Base-by-base conservation (phyloP, 2,329 filamentous ascomycete genomes). In the Apiospora hydei region DNA sequence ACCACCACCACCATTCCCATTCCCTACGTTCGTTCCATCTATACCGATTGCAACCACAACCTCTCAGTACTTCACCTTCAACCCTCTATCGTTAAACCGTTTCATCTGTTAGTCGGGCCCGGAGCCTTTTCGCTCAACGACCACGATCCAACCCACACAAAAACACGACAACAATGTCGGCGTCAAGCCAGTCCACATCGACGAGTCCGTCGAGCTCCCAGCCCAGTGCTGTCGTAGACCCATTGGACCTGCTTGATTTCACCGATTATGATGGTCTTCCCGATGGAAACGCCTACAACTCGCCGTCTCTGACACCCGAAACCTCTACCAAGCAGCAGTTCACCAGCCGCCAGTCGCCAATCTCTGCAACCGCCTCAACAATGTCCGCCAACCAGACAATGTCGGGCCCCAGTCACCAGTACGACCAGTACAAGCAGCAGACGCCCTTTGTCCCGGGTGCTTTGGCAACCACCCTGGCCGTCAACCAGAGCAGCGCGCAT, bases 371-470 rank as follows among this genome's bases (percentile, higher is more conserved):
- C 6, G 87, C 89, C n/a, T 83, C 86, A 4, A 83, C 85, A 47
- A 82, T 91, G 72, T 82, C 89, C 24, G 82, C 88, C 10, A 82
- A 78, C 38, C 88, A 92, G 74, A 88, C 88, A 26, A 89, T 95
- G 79, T 91, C 90, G 67, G 94, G 91, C 47, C 96, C 96, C 11
- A 98, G 94, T 82, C 95, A 98, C 85, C 94, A 97, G 83, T 98
- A 98, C 86, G 94, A 95, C 79, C 91, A 94, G 80, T 97, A 98
- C 86, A 94, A 94, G 85, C 96, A 99, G 82, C 95, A 98, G 85
- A 98, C 96, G 4, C 95, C 95, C 75, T 91, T 98, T 43, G 94
- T 96, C 0, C 92, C 94, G 1, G 95, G 95, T 74, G 95, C 94
- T 70, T 86, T 96, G 74, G 91, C 92, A 57, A 93, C 90, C 82